These are phyloP conservation scores for Aspergillus panamensis DNA, from an alignment of 495 filamentous ascomycete species.

Conservation along the genomic window DNA sequence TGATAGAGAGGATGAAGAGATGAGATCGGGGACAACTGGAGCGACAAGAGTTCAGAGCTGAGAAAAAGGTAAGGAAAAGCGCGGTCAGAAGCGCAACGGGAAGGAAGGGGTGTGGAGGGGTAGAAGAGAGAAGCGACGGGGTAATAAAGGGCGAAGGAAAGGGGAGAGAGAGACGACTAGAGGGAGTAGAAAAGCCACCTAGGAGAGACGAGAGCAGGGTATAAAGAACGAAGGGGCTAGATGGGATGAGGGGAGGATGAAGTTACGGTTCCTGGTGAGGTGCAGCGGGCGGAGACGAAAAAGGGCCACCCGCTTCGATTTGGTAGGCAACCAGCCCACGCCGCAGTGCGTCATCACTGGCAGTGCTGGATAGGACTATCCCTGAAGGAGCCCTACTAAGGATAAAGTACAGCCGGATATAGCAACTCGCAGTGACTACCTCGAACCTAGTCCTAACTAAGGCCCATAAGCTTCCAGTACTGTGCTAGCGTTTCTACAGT, in stretches of 20 bases:
- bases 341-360: slow-evolving; percentile 16
- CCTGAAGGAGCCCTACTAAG: not conserved
- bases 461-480: not conserved
- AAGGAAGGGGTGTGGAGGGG: slow-evolving; percentile 8
- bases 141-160: slow-evolving; percentile 5
- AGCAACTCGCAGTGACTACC: not conserved
- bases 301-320: slow-evolving; percentile 6
- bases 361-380: not conserved
- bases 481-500: no score
- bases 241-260: slow-evolving; percentile 1
- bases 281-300: slow-evolving; percentile 16
- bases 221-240: slow-evolving; percentile 11
- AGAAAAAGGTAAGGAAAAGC: slow-evolving; percentile 7
- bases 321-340: slow-evolving; percentile 13
- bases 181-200: slow-evolving; percentile 4
- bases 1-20: not conserved
- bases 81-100: slow-evolving; percentile 8
- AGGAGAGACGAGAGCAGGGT: slow-evolving; percentile 10
- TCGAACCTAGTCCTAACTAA: no score
- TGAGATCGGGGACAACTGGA: not conserved
- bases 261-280: slow-evolving; percentile 19
- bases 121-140: slow-evolving; percentile 1
- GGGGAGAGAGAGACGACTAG: slow-evolving; percentile 4
- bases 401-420: not conserved
- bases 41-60: not conserved